Conservation (phyloP, 805 yeast genomes). For the Starmerella scarabaei region DNA sequence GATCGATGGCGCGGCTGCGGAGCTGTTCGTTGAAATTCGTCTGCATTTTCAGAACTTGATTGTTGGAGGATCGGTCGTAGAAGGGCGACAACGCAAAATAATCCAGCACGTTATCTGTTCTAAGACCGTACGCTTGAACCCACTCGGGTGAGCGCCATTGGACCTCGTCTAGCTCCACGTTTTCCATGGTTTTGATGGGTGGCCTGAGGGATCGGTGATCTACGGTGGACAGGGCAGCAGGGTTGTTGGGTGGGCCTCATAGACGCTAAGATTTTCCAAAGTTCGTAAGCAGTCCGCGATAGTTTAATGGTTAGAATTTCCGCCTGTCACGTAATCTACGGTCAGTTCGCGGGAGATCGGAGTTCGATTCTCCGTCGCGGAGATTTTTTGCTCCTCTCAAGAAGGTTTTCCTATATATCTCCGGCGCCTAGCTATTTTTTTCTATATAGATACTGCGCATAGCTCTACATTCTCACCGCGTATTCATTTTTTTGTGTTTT, state of each 20-base stretch:
- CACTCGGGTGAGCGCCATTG: constrained; percentile 98
- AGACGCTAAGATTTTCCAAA: not conserved
- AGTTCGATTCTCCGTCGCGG: constrained; percentile 22
- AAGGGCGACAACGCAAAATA: constrained; percentile 91
- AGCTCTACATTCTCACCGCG: too few species aligned
- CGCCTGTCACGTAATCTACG: constrained; percentile 16
- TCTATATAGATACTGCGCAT: too few species aligned
- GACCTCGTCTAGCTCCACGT: constrained; percentile 53
- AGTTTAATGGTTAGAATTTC: constrained; percentile 22
- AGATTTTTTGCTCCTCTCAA: constrained; percentile 17
- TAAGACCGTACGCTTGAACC: constrained; percentile 72
- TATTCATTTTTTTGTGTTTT: too few species aligned
- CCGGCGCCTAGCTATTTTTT: too few species aligned
- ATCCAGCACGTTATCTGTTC: constrained; percentile 82
- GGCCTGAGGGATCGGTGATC: too few species aligned
- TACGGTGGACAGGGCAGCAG: too few species aligned
- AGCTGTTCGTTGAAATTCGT: constrained; percentile 58
- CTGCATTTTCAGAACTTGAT: constrained; percentile 93
- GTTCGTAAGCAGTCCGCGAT: constrained; percentile 12
- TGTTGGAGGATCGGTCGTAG: constrained; percentile 84
- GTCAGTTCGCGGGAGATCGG: constrained; percentile 21
- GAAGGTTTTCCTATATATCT: too few species aligned
- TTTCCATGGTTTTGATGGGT: constrained; percentile 14
- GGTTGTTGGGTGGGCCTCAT: too few species aligned
- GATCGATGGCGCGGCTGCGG: constrained; percentile 27